Conservation (phyloP, 345 rosid genomes). For the Camelina sativa region DNA sequence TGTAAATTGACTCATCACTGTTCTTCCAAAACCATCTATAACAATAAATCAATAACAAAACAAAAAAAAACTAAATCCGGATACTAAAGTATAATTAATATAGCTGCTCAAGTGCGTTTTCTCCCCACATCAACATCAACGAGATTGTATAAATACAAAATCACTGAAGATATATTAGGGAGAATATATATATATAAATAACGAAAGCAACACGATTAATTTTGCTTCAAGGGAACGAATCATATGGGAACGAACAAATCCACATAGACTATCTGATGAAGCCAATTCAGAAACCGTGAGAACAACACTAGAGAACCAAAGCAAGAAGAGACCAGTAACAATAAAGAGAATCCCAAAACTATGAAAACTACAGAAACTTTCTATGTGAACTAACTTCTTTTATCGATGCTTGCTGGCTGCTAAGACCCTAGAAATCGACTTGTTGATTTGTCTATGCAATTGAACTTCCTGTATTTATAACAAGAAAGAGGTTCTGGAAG, state of each 20-base stretch:
- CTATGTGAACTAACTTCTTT: not conserved
- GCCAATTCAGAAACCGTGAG: slow-evolving; percentile 29
- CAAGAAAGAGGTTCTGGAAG: not conserved
- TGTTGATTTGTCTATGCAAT: not conserved
- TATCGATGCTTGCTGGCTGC: not conserved
- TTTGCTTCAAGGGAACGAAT: slow-evolving; percentile 91
- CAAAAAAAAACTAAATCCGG: not conserved
- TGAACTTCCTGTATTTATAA: slow-evolving; percentile 9
- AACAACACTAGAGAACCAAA: not conserved
- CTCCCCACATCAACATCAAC: slow-evolving; percentile 40
- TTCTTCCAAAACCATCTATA: slow-evolving; percentile 19
- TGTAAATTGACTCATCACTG: slow-evolving; percentile 76
- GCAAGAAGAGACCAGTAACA: no score
- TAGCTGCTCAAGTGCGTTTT: slow-evolving; percentile 52
- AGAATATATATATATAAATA: not conserved
- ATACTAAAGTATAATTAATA: slow-evolving; percentile 14
- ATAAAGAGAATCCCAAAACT: no score
- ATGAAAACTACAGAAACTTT: no score
- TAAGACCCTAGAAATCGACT: not conserved
- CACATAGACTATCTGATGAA: slow-evolving; percentile 83
- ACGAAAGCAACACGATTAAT: slow-evolving; percentile 56
- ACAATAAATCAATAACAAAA: not conserved
- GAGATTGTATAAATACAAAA: not conserved
- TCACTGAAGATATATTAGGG: not conserved
- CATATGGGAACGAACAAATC: slow-evolving; percentile 62